Evolutionary conservation across 257 asterid species (phyloP).

Genomic region (Solanum virginianum): DNA sequence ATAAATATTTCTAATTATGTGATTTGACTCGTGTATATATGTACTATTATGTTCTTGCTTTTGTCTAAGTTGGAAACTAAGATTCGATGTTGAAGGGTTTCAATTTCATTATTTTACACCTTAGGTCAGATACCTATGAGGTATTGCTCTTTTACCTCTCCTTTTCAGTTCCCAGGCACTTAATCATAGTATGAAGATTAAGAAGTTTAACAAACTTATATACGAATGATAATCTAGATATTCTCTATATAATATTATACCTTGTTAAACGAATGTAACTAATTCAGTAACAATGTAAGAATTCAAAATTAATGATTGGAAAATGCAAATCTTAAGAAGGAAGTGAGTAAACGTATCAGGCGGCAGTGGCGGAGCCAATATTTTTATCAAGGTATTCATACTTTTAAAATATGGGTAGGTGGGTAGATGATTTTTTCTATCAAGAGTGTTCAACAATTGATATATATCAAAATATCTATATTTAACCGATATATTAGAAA

Average conservation of each 20-base stretch:
- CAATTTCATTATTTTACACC: not conserved
- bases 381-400: no score
- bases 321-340: not conserved
- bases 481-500: no score
- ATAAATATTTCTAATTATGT: no score
- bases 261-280: not conserved
- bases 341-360: not conserved
- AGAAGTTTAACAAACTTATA: not conserved
- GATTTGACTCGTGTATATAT: no score
- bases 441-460: no score
- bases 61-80: not conserved
- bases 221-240: not conserved
- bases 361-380: no score
- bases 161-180: not conserved
- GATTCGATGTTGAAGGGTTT: not conserved
- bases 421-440: no score
- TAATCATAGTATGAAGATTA: not conserved
- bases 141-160: not conserved
- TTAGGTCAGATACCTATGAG: no score
- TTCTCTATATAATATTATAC: no score
- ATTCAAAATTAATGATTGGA: not conserved
- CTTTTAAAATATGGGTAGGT: no score
- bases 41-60: no score
- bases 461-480: no score
- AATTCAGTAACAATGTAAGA: not conserved